Evolutionary conservation across 2,329 filamentous ascomycete species (phyloP).

Genomic region (Xylariaceae sp.): DNA sequence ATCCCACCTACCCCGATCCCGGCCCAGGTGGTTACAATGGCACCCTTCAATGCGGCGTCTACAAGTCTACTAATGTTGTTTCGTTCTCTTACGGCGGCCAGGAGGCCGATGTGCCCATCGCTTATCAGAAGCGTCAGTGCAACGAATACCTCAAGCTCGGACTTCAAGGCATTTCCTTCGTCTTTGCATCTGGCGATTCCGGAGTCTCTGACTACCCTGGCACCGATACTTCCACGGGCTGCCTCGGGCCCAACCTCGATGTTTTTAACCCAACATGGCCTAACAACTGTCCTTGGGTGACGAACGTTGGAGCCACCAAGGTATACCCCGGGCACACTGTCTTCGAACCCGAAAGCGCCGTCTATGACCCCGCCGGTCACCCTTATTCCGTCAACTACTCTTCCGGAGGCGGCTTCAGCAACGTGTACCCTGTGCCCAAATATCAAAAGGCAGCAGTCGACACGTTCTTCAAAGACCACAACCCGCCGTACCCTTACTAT

Average conservation of each 20-base stretch:
- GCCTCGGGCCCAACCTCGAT: slow-evolving; percentile 32
- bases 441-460: slow-evolving; percentile 19
- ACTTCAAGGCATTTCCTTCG: slow-evolving; percentile 41
- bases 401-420: slow-evolving; percentile 15
- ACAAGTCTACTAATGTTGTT: slow-evolving; percentile 52
- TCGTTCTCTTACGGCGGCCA: slow-evolving; percentile 51
- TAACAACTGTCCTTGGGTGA: slow-evolving; percentile 46
- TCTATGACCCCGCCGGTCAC: slow-evolving; percentile 4
- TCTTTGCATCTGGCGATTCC: slow-evolving; percentile 43
- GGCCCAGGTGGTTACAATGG: slow-evolving; percentile 43
- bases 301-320: slow-evolving; percentile 36
- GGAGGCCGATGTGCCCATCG: slow-evolving; percentile 45
- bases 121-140: slow-evolving; percentile 48
- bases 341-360: slow-evolving; percentile 15
- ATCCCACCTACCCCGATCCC: slow-evolving; percentile 48
- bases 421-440: slow-evolving; percentile 19
- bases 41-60: slow-evolving; percentile 32
- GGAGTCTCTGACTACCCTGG: slow-evolving; percentile 34
- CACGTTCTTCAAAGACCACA: neutral
- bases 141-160: slow-evolving; percentile 47
- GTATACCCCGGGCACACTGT: slow-evolving; percentile 14
- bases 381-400: slow-evolving; percentile 14
- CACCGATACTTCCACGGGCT: slow-evolving; percentile 25
- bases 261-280: slow-evolving; percentile 40
- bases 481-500: neutral